Conservation (phyloP, 257 asterid genomes). For the Przewalskia tangutica region DNA sequence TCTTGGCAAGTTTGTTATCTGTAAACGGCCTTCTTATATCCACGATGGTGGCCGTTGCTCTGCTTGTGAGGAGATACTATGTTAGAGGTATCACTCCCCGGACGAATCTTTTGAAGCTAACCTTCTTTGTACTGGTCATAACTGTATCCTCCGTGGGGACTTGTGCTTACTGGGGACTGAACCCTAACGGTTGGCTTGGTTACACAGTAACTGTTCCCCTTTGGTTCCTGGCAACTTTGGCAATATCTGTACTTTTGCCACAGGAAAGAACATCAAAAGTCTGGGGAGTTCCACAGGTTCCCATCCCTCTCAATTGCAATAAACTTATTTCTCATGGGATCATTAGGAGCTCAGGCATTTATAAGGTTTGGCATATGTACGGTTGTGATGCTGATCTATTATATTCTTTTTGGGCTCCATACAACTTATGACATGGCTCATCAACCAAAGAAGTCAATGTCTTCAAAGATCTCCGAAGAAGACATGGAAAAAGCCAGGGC, state of each 20-base stretch:
- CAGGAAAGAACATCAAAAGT: conserved; percentile 34
- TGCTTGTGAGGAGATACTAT: conserved; percentile 47
- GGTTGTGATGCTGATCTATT: conserved; percentile 35
- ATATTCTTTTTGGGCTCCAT: conserved; percentile 40
- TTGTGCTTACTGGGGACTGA: conserved; percentile 46
- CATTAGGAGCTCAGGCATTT: conserved; percentile 40
- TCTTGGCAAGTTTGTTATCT: conserved; percentile 29
- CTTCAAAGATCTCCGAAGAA: conserved; percentile 7
- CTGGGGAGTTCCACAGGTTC: conserved; percentile 57
- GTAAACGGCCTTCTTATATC: conserved; percentile 42
- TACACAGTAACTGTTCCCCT: conserved; percentile 33
- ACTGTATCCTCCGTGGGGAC: conserved; percentile 44
- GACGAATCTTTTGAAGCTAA: conserved; percentile 21
- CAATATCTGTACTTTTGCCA: conserved; percentile 34
- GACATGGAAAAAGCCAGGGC: conserved; percentile 1
- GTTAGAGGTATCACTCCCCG: conserved; percentile 25
- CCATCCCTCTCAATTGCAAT: conserved; percentile 51
- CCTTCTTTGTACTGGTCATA: conserved; percentile 22
- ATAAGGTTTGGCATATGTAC: conserved; percentile 39
- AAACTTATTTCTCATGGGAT: conserved; percentile 58
- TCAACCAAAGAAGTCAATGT: conserved; percentile 22
- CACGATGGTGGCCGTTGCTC: conserved; percentile 56
- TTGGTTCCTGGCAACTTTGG: conserved; percentile 40
- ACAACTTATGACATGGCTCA: conserved; percentile 51
- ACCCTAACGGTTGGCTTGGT: conserved; percentile 39